Evolutionary conservation across 2,329 filamentous ascomycete genomes (phyloP).

Genomic region (Pseudogymnoascus sp.): DNA sequence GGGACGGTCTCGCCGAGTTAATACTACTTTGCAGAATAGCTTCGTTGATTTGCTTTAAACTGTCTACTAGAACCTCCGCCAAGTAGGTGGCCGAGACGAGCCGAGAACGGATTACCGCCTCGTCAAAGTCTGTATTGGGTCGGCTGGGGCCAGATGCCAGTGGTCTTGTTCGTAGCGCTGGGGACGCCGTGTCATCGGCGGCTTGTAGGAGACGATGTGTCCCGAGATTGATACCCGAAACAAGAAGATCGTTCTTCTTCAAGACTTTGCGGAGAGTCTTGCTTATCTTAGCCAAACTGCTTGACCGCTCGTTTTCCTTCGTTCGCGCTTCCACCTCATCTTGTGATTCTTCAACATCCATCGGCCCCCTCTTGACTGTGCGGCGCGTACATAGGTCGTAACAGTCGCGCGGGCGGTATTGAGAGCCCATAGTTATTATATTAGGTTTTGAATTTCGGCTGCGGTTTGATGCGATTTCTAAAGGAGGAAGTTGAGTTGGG

Average conservation of each 20-base stretch:
- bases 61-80: not conserved
- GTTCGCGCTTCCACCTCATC: no score
- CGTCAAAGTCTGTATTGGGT: not conserved
- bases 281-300: not conserved
- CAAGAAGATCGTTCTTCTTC: not conserved
- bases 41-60: not conserved
- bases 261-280: not conserved
- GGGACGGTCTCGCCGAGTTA: no score
- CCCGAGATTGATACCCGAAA: not conserved
- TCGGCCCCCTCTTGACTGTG: no score
- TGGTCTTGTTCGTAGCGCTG: not conserved
- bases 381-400: no score
- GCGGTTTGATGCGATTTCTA: not conserved
- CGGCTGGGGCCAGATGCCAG: not conserved
- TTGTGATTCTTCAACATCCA: not conserved
- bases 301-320: no score
- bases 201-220: not conserved
- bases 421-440: not conserved
- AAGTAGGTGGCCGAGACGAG: not conserved
- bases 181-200: rapidly evolving
- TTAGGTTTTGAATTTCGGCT: not conserved
- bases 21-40: not conserved
- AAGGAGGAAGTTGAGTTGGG: not conserved
- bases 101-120: not conserved
- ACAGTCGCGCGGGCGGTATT: not conserved